Evolutionary conservation across 345 rosid species (phyloP), one percentile per base, ranked within the genome.

Genomic region (Citrus sp.): DNA sequence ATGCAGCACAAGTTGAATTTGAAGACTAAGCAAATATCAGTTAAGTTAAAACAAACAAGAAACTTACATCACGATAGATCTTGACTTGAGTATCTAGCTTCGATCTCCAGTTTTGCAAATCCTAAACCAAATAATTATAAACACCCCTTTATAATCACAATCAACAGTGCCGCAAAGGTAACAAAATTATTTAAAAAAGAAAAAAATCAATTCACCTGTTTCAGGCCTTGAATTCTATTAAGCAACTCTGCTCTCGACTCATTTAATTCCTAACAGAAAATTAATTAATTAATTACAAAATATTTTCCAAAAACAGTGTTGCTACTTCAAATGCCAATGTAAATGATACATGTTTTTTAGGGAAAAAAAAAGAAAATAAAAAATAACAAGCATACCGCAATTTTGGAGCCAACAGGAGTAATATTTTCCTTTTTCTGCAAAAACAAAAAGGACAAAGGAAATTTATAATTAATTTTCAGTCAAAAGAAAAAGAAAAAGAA

Each of bases 101-200:
- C 30, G 95, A 91, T 74, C 99, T 92, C 99, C 99, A 96, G 79
- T 86, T 84, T 82, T 96, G 95, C 88, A 96, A 85, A 86, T 96
- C 99, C 99, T 96, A 77, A 60, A 4, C n/a, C 25, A 79, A 80
- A 73, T 30, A 54, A 54, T 54, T 54, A 54, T 54, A 69, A 65
- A 79, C 9, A 22, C 27, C 42, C 34, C 42, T 60, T n/a, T 19
- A 16, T 19, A 40, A n/a, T 64, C 35, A 58, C 35, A 37, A 35
- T 22, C 49, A 71, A 72, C 70, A 13, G 59, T 42, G 14, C 16
- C 18, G 14, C 8, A 62, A 61, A 34, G 0, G 32, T 32, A 9
- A 34, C 7, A 46, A 70, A n/a, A 19, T n/a, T 13, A 37, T 4
- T 12, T 3, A 1, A 46, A 46, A 54, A 12, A 46, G 4, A 54